Percentiles rank a stretch among this genome's conserved stretches.
These are phyloP conservation scores for Dichotomopilus funicola DNA, from an alignment of 2,329 filamentous ascomycete species.

Conservation along the genomic window DNA sequence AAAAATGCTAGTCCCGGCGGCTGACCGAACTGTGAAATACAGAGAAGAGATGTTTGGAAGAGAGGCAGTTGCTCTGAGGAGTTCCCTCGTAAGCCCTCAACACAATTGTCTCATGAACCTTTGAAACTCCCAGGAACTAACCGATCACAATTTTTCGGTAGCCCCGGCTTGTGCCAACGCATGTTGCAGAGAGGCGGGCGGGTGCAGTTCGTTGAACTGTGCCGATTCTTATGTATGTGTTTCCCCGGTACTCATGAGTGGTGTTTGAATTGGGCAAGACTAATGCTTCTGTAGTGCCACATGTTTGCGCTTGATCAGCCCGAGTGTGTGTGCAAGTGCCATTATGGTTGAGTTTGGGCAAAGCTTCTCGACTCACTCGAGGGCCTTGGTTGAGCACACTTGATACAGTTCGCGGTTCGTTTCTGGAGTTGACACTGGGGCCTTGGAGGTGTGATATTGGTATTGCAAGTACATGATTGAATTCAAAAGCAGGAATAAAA, in stretches of 20 bases:
- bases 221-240: not conserved
- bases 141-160: not conserved
- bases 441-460: too few species aligned
- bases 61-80: not conserved
- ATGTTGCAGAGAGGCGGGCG: not conserved
- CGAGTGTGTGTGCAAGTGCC: constrained; percentile 2
- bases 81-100: not conserved
- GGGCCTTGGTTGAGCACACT: not conserved
- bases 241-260: not conserved
- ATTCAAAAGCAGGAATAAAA: too few species aligned
- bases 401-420: too few species aligned
- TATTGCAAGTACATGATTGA: too few species aligned
- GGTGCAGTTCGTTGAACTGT: not conserved
- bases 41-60: not conserved
- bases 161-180: not conserved
- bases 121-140: not conserved
- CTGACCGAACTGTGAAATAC: not conserved
- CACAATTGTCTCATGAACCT: too few species aligned
- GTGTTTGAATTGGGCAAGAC: not conserved
- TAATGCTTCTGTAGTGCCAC: not conserved
- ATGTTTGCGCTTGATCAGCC: constrained; percentile 3
- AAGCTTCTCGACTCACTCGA: too few species aligned
- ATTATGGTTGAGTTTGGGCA: not conserved
- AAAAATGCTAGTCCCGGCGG: not conserved
- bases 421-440: too few species aligned